phyloP scores from a whole-genome alignment of 1,284 basidiomycete genomes.

The Apiotrichum porosum region DNA sequence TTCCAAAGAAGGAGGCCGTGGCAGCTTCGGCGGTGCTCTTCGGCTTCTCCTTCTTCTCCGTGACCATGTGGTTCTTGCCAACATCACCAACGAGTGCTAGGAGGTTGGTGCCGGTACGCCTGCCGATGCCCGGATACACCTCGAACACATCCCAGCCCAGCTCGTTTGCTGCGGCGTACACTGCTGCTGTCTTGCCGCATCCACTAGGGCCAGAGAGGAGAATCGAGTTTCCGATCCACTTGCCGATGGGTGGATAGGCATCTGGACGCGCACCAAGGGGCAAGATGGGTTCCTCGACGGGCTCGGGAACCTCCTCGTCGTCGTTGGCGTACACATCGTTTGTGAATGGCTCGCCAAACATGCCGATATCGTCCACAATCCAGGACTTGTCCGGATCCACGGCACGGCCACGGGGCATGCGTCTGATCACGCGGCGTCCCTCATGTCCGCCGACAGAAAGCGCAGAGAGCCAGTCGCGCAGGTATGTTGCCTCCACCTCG shows the following conservation, averaged over 20 bases:
- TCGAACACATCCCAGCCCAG: constrained; percentile 96
- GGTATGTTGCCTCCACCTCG: constrained; percentile 64
- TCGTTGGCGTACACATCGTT: constrained; percentile 21
- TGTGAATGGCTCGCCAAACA: constrained; percentile 27
- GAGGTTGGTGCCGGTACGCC: constrained; percentile 72
- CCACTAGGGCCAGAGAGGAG: constrained; percentile 78
- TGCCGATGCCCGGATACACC: constrained; percentile 91
- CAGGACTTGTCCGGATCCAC: constrained; percentile 27
- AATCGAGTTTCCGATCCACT: constrained; percentile 69
- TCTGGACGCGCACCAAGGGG: constrained; percentile 19
- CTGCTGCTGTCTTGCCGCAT: constrained; percentile 84
- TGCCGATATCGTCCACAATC: constrained; percentile 48
- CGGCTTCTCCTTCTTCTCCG: constrained; percentile 7
- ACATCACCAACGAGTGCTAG: constrained; percentile 84
- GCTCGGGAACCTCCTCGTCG: constrained; percentile 22
- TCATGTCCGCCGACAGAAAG: constrained; percentile 52
- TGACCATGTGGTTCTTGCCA: constrained; percentile 80
- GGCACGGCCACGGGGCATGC: constrained; percentile 15
- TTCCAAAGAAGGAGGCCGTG: constrained; percentile 6
- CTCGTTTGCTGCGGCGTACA: constrained; percentile 88
- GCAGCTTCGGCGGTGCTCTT: background rate
- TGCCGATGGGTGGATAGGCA: constrained; percentile 28
- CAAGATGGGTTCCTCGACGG: constrained; percentile 21
- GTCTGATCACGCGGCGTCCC: constrained; percentile 23
- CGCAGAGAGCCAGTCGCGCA: constrained; percentile 77